A percentile compares a stretch with the other conserved stretches of the same genome.
Conservation (phyloP, 2,329 filamentous ascomycete genomes). For the Aspergillus fumigatus region DNA sequence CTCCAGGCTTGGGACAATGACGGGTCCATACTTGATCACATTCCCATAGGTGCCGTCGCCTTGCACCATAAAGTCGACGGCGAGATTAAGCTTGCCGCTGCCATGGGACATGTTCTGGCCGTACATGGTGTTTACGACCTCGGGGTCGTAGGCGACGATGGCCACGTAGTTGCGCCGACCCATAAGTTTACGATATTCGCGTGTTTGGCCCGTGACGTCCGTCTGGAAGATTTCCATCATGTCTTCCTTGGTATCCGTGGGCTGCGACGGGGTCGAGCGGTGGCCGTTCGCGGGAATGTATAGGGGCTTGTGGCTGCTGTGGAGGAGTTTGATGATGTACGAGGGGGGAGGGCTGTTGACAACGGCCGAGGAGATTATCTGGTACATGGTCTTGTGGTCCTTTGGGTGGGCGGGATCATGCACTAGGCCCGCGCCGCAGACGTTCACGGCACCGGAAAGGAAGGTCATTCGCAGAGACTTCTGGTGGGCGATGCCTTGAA, state of each 20-base stretch:
- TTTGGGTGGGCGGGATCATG: constrained; percentile 88
- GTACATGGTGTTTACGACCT: constrained; percentile 56
- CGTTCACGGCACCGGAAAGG: constrained; percentile 83
- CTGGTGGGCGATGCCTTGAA: constrained; percentile 92
- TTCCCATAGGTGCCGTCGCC: constrained; percentile 75
- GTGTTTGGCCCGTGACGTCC: constrained; percentile 75
- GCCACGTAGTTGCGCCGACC: constrained; percentile 87
- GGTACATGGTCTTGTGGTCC: constrained; percentile 99
- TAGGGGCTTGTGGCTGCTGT: constrained; percentile 79
- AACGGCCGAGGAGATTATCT: constrained; percentile 87
- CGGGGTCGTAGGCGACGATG: constrained; percentile 90
- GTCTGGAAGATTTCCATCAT: constrained; percentile 99
- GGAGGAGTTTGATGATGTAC: constrained; percentile 90
- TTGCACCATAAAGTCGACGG: constrained; percentile 95
- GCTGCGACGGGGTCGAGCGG: constrained; percentile 57
- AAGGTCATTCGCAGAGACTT: constrained; percentile 97
- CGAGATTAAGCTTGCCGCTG: constrained; percentile 66
- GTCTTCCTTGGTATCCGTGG: constrained; percentile 94
- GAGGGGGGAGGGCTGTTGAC: constrained; percentile 80
- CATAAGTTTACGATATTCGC: constrained; percentile 91
- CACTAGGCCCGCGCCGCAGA: constrained; percentile 84
- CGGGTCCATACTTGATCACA: constrained; percentile 93
- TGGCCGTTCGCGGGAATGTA: constrained; percentile 90
- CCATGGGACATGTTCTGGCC: constrained; percentile 24
- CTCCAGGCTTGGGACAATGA: constrained; percentile 85